Percentiles rank a stretch among this genome's conserved stretches.
These are phyloP conservation scores for Lablab purpureus DNA, from an alignment of 306 rosid genomes.

Conservation along the genomic window DNA sequence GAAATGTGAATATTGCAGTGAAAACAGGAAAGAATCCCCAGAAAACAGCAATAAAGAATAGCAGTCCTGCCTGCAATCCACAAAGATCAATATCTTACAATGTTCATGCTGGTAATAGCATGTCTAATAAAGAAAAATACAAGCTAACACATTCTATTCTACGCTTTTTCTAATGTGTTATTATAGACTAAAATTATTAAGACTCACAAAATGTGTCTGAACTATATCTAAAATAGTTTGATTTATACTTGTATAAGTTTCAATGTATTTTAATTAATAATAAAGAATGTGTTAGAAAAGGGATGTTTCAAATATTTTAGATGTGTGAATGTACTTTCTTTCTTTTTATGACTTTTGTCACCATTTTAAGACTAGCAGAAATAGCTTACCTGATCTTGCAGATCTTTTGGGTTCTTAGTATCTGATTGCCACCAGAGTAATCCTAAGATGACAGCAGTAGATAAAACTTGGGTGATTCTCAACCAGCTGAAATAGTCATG, in stretches of 20 bases:
- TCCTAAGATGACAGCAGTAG: slow-evolving; percentile 94
- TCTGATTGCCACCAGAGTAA: slow-evolving; percentile 98
- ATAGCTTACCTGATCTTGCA: slow-evolving; percentile 84
- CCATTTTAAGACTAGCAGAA: not conserved
- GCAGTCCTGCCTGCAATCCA: slow-evolving; percentile 84
- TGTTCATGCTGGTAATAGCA: not conserved
- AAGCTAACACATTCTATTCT: not conserved
- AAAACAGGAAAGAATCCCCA: slow-evolving; percentile 99
- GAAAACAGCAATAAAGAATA: slow-evolving; percentile 94
- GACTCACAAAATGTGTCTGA: not conserved
- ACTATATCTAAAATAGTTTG: not conserved
- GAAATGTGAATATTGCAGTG: slow-evolving; percentile 94
- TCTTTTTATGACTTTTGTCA: not conserved
- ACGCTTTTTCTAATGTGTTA: not conserved
- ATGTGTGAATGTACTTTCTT: not conserved
- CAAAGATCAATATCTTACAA: not conserved
- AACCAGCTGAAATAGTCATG: slow-evolving; percentile 97
- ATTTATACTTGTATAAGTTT: not conserved
- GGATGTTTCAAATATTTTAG: not conserved
- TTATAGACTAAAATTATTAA: not conserved
- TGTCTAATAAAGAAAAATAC: not conserved
- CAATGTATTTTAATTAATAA: not conserved
- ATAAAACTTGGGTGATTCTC: slow-evolving; percentile 93
- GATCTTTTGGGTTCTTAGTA: slow-evolving; percentile 61
- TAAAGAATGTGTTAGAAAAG: not conserved